These are phyloP conservation scores for Apostasia ramifera DNA, from an alignment of 106 monocot genomes.

Conservation along the genomic window DNA sequence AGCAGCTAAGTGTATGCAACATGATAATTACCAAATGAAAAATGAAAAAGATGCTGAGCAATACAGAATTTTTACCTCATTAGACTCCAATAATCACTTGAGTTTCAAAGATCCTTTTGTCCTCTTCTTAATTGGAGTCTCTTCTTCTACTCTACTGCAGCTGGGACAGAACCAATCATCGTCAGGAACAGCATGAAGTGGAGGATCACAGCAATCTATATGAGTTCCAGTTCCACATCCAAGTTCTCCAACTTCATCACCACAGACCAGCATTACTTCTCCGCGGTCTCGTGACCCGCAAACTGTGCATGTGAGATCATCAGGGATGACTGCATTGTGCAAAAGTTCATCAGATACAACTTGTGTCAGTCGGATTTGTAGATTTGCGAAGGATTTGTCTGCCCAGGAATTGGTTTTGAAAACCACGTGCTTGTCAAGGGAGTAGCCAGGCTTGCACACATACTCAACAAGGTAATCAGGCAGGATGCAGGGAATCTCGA, in stretches of 20 bases:
- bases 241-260: slow-evolving; percentile 33
- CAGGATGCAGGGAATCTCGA: slow-evolving; percentile 64
- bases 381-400: slow-evolving; percentile 40
- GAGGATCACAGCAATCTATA: slow-evolving; percentile 78
- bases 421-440: slow-evolving; percentile 68
- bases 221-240: slow-evolving; percentile 83
- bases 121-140: neutral
- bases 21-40: too few relatives aligned
- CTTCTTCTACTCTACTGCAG: slow-evolving; percentile 15
- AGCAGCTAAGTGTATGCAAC: too few relatives aligned
- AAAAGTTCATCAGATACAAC: slow-evolving; percentile 11
- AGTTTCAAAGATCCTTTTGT: slow-evolving; percentile 6
- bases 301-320: slow-evolving; percentile 42
- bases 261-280: slow-evolving; percentile 84
- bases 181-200: slow-evolving; percentile 48
- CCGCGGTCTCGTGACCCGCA: slow-evolving; percentile 48
- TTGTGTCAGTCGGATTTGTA: slow-evolving; percentile 33
- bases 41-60: too few relatives aligned
- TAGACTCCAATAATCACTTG: neutral
- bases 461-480: slow-evolving; percentile 79
- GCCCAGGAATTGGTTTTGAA: slow-evolving; percentile 58
- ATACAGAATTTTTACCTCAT: neutral
- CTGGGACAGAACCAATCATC: slow-evolving; percentile 74
- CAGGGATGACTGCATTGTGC: slow-evolving; percentile 7
- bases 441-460: slow-evolving; percentile 54